Percentiles rank a stretch among this genome's conserved stretches.
Evolutionary conservation across 352 stramenopile species (phyloP).

Genomic region (Phytophthora sp.): DNA sequence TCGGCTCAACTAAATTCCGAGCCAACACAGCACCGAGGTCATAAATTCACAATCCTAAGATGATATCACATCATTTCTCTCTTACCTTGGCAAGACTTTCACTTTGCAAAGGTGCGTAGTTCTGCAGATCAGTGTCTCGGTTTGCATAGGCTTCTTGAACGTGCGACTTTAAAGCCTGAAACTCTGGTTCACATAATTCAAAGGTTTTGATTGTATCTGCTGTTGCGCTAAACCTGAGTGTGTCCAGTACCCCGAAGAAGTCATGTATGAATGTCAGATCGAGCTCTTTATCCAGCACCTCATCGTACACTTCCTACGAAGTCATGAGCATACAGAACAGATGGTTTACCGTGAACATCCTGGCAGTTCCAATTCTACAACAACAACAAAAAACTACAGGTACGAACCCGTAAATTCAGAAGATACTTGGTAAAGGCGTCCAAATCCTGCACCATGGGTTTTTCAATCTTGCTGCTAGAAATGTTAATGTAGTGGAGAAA

Average conservation of each 20-base stretch:
- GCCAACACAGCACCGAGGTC: background rate
- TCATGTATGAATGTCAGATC: constrained; percentile 56
- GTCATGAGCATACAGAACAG: background rate
- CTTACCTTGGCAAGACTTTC: constrained; percentile 21
- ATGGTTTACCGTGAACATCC: too few species aligned
- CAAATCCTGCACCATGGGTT: constrained; percentile 36
- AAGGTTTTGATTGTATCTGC: constrained; percentile 32
- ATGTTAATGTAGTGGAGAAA: constrained; percentile 51
- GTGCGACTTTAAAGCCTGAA: constrained; percentile 44
- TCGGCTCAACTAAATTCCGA: constrained; percentile 14
- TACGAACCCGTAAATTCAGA: constrained; percentile 50
- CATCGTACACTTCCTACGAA: constrained; percentile 52
- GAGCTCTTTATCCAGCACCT: constrained; percentile 50
- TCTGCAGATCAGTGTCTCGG: constrained; percentile 38
- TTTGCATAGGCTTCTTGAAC: constrained; percentile 30
- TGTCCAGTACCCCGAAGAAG: constrained; percentile 41
- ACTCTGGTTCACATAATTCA: constrained; percentile 52
- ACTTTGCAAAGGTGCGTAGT: constrained; percentile 31
- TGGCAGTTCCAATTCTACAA: too few species aligned
- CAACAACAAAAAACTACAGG: background rate
- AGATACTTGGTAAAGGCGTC: constrained; percentile 60
- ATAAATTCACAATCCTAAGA: background rate
- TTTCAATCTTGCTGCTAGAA: constrained; percentile 55
- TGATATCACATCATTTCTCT: background rate
- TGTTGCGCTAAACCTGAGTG: constrained; percentile 41